Conservation (phyloP, 2,329 filamentous ascomycete species). For the Penicillium italicum region DNA sequence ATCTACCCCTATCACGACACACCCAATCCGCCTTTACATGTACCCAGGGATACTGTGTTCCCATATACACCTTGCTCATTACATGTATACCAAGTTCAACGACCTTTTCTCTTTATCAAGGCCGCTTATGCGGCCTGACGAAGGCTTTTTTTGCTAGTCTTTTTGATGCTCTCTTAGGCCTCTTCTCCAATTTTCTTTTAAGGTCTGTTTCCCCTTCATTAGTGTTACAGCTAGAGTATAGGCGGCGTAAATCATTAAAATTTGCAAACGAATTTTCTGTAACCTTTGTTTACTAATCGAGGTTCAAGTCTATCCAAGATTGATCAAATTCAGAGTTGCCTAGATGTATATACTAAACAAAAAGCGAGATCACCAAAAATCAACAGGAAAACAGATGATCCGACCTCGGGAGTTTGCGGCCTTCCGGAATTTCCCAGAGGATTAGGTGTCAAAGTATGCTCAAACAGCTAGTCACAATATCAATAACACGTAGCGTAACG, state of each 20-base stretch:
- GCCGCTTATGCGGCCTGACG: neutral
- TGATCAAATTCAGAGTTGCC: slow-evolving; percentile 1
- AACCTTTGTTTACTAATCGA: neutral
- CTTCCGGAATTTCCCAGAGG: neutral
- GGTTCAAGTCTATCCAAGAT: neutral
- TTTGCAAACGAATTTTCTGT: neutral
- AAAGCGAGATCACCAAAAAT: neutral
- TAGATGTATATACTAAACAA: slow-evolving; percentile 1
- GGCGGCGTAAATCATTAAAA: neutral
- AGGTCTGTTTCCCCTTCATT: no score
- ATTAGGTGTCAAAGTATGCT: neutral
- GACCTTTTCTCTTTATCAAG: no score
- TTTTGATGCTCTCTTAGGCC: no score
- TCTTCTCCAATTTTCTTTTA: no score
- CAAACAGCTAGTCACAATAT: slow-evolving; percentile 3
- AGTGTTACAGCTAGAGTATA: neutral
- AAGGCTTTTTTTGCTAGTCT: neutral
- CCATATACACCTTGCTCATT: no score
- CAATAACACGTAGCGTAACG: slow-evolving; percentile 2
- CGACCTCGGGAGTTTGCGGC: neutral
- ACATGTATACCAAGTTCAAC: no score
- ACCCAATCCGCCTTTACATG: no score
- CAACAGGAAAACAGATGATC: neutral
- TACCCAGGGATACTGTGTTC: no score
- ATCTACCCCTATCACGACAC: no score